phyloP scores from a whole-genome alignment of 108 stramenopile genomes.

The Skeletonema menzelii region DNA sequence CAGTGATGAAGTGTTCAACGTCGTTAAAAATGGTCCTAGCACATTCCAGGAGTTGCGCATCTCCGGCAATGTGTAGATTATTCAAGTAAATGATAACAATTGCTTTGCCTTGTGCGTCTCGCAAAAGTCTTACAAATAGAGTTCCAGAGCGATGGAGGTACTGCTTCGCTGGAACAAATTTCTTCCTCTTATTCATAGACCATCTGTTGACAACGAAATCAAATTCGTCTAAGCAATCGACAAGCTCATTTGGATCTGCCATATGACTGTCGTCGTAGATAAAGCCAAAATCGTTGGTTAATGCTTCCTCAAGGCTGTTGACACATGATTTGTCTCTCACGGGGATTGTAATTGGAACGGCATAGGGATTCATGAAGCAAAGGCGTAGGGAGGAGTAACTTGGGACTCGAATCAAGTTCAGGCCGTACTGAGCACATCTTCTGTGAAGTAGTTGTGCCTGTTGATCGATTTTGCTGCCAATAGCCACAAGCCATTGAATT shows the following conservation, averaged over 20 bases:
- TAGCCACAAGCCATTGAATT: constrained; percentile 90
- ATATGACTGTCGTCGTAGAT: constrained; percentile 78
- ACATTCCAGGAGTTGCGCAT: constrained; percentile 20
- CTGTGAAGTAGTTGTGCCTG: constrained; percentile 82
- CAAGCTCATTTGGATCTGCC: constrained; percentile 66
- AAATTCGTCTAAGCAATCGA: constrained; percentile 53
- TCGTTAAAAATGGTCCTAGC: constrained; percentile 34
- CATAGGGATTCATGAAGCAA: constrained; percentile 71
- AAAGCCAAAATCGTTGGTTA: constrained; percentile 60
- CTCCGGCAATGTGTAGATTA: constrained; percentile 29
- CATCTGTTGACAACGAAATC: constrained; percentile 59
- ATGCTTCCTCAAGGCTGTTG: constrained; percentile 41
- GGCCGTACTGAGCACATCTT: constrained; percentile 78
- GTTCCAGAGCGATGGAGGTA: constrained; percentile 78
- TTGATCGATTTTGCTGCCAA: constrained; percentile 75
- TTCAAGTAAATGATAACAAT: constrained; percentile 42
- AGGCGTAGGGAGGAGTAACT: constrained; percentile 60
- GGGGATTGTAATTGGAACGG: constrained; percentile 56
- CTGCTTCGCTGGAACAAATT: constrained; percentile 57
- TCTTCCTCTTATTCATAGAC: constrained; percentile 43
- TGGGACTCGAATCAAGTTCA: constrained; percentile 67
- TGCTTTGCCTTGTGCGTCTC: constrained; percentile 27
- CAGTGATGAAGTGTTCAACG: constrained; percentile 34
- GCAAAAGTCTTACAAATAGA: constrained; percentile 51
- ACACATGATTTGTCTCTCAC: constrained; percentile 50